Base-by-base conservation (phyloP, 106 monocot species). In the Posidonia australis region DNA sequence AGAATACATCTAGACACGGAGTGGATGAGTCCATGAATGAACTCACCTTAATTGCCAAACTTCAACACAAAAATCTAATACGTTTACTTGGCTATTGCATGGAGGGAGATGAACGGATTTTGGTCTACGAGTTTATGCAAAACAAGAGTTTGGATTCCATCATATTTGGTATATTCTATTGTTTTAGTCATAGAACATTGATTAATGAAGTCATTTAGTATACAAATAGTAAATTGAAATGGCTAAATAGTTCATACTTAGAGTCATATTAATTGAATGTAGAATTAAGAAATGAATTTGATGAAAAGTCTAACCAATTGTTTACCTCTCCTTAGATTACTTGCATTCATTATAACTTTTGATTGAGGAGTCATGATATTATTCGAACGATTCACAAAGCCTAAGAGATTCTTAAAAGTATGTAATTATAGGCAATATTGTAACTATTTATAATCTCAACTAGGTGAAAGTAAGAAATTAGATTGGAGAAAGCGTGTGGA, bases 61-160 rank as follows among this genome's bases (percentile, higher is more conserved):
- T 67, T 67, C 55, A 67, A 29, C 67, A 67, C 55, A 48, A 19
- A 13, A 67, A 67, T 54, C 41, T 67, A 12, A 24, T 67, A 18
- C 18, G 43, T 19, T 22, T 67, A 0, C 54, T 67, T 11, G 67
- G 44, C 16, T 67, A n/a, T 16, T 67, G 67, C 26, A 28, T 55
- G 19, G 23, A 55, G 5, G 14, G 20, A 16, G 55, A 67, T 19
- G 67, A 67, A 41, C 53, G 67, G 43, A 55, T 67, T 20, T 17
- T 67, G 25, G 25, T 67, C 13, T 67, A 67, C 22, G 67, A 67
- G 5, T 67, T n/a, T 20, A 62, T 62, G 43, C 32, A 0, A 30
- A 36, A 62, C 12, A 36, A 23, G 19, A 67, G 67, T 26, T 67
- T 67, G 44, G 67, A 67, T 43, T 12, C 2, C 5, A 30, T 56